Base-by-base conservation (phyloP, 2,329 filamentous ascomycete genomes). In the Pleomassaria siparia region DNA sequence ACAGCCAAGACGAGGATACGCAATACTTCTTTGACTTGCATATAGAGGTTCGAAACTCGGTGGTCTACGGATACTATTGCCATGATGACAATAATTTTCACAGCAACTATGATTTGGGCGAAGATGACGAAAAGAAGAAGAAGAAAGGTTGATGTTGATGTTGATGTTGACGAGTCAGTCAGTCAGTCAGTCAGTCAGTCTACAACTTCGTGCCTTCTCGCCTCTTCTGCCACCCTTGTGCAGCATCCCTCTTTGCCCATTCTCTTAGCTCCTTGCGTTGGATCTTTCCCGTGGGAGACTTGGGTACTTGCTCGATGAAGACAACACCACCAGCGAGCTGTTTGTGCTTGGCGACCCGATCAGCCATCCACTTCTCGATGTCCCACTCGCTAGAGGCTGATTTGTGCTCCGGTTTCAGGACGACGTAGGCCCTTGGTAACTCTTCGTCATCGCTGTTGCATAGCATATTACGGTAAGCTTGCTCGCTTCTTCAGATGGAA, bases 281-380 rank as follows among this genome's bases (percentile, higher is more conserved):
- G 20, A 70, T 69, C 55, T 69, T 69, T 9, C 67, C 66, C 44
- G 60, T 66, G 12, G 63, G 55, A 4, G 53, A 59, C 47, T 67
- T 70, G 0, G 67, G 67, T 16, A 69, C 63, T 48, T 68, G 65
- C 10, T 66, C 55, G 21, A 70, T 62, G 41, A 68, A 66, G 8
- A 55, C 55, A 12, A 65, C 60, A n/a, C 72, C 71, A 10, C 72
- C 72, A 11, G 65, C 53, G 1, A 74, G 53, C 20, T 67, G 62
- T 51, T 74, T 74, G 47, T 74, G 71, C 55, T 69, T 73, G 2
- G 71, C 72, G 2, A 74, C 72, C 10, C 62, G 60, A 2, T 53
- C 51, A 24, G 63, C 61, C 44, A 71, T 65, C 69, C 70, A 74
- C 25, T 59, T 44, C 33, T 66, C 61, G 13, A 74, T 69, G 15